phyloP scores from a whole-genome alignment of 495 filamentous ascomycete species.

The Penicillium mononematosum region DNA sequence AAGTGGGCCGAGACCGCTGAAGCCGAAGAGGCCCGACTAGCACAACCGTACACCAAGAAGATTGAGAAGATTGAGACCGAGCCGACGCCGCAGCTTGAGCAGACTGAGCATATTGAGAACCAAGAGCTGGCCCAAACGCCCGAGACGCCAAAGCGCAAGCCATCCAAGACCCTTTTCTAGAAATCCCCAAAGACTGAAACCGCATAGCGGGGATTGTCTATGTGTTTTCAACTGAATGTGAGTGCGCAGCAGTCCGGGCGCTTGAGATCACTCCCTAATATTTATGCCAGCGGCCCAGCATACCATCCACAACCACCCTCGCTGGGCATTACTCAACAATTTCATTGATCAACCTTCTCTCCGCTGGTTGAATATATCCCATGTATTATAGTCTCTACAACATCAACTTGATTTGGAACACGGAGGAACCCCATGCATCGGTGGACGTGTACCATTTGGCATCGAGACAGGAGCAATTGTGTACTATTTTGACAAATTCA shows the following conservation, averaged over 20 bases:
- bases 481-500: not conserved
- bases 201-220: not conserved
- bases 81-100: not conserved
- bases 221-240: not conserved
- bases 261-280: not conserved
- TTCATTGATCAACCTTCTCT: not conserved
- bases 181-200: not conserved
- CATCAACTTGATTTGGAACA: constrained; percentile 2
- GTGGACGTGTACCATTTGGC: not conserved
- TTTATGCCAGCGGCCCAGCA: not conserved
- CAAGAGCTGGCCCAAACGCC: not conserved
- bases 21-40: constrained; percentile 14
- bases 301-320: not conserved
- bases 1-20: constrained; percentile 33
- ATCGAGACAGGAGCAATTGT: not conserved
- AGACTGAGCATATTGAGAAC: not conserved
- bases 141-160: not conserved
- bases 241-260: not conserved
- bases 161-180: not conserved
- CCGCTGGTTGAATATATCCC: constrained; percentile 14
- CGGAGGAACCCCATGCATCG: not conserved
- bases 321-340: not conserved
- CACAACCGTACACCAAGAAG: not conserved
- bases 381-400: constrained; percentile 16
- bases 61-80: not conserved